These are phyloP conservation scores for Apiospora koreana DNA, from an alignment of 2,329 filamentous ascomycete genomes.

Conservation along the genomic window DNA sequence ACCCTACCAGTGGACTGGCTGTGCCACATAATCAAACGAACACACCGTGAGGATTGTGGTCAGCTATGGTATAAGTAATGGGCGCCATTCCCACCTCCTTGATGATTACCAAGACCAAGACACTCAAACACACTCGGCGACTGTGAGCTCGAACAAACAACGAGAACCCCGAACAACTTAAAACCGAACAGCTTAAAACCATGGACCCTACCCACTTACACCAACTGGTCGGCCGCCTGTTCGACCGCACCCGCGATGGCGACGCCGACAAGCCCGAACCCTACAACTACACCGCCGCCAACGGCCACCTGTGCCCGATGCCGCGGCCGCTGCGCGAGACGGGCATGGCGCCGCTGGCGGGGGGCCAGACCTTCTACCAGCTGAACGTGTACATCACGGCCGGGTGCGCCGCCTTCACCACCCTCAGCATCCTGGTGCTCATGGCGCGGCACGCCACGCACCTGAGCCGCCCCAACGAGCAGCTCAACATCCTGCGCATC, in stretches of 20 bases:
- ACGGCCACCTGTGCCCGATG: conserved; percentile 2
- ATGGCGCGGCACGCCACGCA: conserved; percentile 39
- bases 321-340: neutral
- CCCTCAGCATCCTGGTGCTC: conserved; percentile 29
- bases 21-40: neutral
- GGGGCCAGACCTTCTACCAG: conserved; percentile 19
- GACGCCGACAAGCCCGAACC: neutral
- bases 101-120: neutral
- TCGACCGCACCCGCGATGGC: neutral
- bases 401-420: conserved; percentile 32
- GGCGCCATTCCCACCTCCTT: neutral
- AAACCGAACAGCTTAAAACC: neutral
- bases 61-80: neutral
- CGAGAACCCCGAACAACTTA: too few species aligned
- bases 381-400: conserved; percentile 40
- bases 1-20: neutral
- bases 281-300: neutral
- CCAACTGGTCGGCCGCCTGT: neutral
- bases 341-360: neutral
- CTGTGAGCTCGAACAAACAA: neutral
- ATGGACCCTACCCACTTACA: neutral
- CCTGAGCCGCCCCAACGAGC: conserved; percentile 42
- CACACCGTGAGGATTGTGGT: too few species aligned
- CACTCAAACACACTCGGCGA: neutral
- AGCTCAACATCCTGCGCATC: conserved; percentile 46